These are phyloP conservation scores for Phytophthora sp. DNA, from an alignment of 352 stramenopile genomes.

Conservation along the genomic window DNA sequence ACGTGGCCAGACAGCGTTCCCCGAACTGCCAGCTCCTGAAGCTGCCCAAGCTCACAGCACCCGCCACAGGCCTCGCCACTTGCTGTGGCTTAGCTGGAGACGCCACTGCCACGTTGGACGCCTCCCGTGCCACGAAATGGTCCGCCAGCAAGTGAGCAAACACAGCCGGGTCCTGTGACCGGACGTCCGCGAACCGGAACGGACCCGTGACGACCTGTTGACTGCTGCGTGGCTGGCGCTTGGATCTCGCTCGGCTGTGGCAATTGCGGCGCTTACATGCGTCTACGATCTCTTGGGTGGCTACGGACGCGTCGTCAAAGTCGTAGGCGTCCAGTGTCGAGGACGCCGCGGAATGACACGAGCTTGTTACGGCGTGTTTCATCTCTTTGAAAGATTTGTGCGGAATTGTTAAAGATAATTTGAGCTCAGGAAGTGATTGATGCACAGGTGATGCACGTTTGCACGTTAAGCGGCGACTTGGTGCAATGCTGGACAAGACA, in stretches of 20 bases:
- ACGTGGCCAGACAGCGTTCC: slow-evolving; percentile 47
- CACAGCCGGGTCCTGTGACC: slow-evolving; percentile 25
- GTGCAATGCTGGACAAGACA: slow-evolving; percentile 20
- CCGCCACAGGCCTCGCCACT: slow-evolving; percentile 15
- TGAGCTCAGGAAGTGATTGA: neutral
- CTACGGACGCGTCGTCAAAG: slow-evolving; percentile 20
- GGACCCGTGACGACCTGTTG: slow-evolving; percentile 3
- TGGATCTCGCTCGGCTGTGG: slow-evolving; percentile 7
- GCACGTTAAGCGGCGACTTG: neutral
- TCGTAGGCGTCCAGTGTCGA: slow-evolving; percentile 11
- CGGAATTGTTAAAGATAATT: neutral
- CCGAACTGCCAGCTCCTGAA: slow-evolving; percentile 37
- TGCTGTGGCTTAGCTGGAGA: slow-evolving; percentile 9
- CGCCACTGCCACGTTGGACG: neutral
- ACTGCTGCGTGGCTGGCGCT: slow-evolving; percentile 9
- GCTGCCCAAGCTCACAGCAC: slow-evolving; percentile 36
- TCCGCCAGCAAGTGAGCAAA: slow-evolving; percentile 36
- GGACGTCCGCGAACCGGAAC: slow-evolving; percentile 23
- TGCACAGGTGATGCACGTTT: neutral
- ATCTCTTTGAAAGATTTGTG: slow-evolving; percentile 11
- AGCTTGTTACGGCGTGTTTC: slow-evolving; percentile 5
- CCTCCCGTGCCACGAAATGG: slow-evolving; percentile 35
- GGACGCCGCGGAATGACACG: slow-evolving; percentile 1
- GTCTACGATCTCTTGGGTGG: slow-evolving; percentile 12
- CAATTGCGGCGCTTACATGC: slow-evolving; percentile 20